Evolutionary conservation across 441 rosid species (phyloP).

Genomic region (Pelargonium exstipulatum): DNA sequence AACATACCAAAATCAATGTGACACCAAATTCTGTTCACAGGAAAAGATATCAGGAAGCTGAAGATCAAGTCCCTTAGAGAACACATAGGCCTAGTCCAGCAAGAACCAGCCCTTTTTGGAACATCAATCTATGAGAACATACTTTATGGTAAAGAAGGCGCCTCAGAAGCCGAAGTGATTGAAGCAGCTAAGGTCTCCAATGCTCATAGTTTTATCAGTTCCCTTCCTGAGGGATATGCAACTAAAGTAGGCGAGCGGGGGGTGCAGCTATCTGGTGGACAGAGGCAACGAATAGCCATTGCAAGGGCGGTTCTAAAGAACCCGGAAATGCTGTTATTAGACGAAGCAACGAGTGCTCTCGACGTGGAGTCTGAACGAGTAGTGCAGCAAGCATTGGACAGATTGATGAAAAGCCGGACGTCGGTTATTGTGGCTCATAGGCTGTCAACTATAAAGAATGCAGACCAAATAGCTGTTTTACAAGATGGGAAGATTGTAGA

Average conservation of each 20-base stretch:
- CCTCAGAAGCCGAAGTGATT: slow-evolving; percentile 77
- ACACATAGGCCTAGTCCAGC: slow-evolving; percentile 94
- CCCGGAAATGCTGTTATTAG: slow-evolving; percentile 88
- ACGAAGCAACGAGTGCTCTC: slow-evolving; percentile 96
- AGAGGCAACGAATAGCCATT: slow-evolving; percentile 87
- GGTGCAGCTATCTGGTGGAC: slow-evolving; percentile 91
- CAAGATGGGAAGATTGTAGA: slow-evolving; percentile 95
- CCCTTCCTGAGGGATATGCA: slow-evolving; percentile 78
- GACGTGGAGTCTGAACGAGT: slow-evolving; percentile 91
- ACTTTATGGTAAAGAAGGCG: slow-evolving; percentile 83
- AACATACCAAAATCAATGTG: not conserved
- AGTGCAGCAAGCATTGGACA: slow-evolving; percentile 91
- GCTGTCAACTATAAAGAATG: slow-evolving; percentile 81
- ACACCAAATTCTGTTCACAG: not conserved
- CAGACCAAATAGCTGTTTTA: slow-evolving; percentile 76
- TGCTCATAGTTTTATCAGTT: slow-evolving; percentile 85
- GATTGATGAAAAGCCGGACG: slow-evolving; percentile 81
- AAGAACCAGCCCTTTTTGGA: slow-evolving; percentile 91
- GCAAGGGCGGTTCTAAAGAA: slow-evolving; percentile 83
- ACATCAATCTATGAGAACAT: slow-evolving; percentile 86
- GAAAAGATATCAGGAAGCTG: slow-evolving; percentile 77
- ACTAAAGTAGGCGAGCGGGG: slow-evolving; percentile 93
- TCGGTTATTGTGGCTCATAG: slow-evolving; percentile 88
- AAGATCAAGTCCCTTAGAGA: slow-evolving; percentile 79
- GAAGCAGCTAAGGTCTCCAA: slow-evolving; percentile 92